phyloP scores from a whole-genome alignment of 2,329 filamentous ascomycete genomes.

The Thyridium curvatum region DNA sequence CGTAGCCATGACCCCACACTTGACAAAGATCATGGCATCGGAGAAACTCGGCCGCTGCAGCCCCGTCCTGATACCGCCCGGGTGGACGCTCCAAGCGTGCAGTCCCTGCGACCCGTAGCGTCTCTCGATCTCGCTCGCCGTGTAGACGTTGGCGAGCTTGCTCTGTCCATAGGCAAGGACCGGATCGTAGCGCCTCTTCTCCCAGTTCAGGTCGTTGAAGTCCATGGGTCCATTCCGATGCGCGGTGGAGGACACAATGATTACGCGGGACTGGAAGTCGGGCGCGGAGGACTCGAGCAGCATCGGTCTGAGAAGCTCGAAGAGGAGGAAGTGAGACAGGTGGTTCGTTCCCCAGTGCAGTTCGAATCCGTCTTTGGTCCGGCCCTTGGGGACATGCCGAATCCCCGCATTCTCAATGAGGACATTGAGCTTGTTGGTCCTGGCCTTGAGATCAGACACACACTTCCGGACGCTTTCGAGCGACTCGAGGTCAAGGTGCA shows the following conservation, averaged over 20 bases:
- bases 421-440: slow-evolving; percentile 14
- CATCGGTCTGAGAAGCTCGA: slow-evolving; percentile 38
- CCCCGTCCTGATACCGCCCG: slow-evolving; percentile 32
- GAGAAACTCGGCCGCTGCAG: slow-evolving; percentile 8
- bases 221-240: slow-evolving; percentile 28
- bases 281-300: slow-evolving; percentile 34
- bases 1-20: slow-evolving; percentile 13
- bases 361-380: slow-evolving; percentile 42
- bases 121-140: slow-evolving; percentile 41
- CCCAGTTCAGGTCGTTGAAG: slow-evolving; percentile 27
- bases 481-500: slow-evolving; percentile 22
- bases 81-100: slow-evolving; percentile 34
- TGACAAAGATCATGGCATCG: slow-evolving; percentile 4
- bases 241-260: slow-evolving; percentile 33
- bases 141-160: slow-evolving; percentile 41
- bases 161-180: slow-evolving; percentile 29
- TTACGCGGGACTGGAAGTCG: slow-evolving; percentile 35
- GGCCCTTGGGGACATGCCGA: slow-evolving; percentile 26
- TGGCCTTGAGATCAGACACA: slow-evolving; percentile 9
- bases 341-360: slow-evolving; percentile 47
- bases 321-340: slow-evolving; percentile 46
- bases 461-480: slow-evolving; percentile 24
- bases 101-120: slow-evolving; percentile 31
- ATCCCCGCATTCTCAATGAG: slow-evolving; percentile 39
- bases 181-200: slow-evolving; percentile 5